phyloP scores from a whole-genome alignment of 2,329 filamentous ascomycete species.

The Nemania abortiva region DNA sequence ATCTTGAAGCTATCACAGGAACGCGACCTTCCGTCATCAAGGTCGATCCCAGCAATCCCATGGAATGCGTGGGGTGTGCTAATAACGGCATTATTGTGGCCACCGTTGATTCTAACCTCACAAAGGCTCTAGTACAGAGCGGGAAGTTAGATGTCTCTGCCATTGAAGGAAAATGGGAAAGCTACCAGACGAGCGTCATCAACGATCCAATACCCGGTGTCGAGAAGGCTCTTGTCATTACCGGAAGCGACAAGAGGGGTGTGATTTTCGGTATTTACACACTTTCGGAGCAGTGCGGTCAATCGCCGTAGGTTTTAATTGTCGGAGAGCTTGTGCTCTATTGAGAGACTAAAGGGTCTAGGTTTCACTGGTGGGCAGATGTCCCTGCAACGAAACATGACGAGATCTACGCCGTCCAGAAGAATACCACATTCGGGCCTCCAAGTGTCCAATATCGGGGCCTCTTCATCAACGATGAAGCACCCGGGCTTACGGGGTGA shows the following conservation, averaged over 20 bases:
- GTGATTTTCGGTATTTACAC: conserved; percentile 71
- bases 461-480: conserved; percentile 73
- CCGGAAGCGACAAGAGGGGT: conserved; percentile 69
- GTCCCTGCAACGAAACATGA: conserved; percentile 62
- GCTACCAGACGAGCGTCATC: conserved; percentile 64
- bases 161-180: conserved; percentile 69
- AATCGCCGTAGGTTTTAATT: conserved; percentile 61
- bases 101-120: conserved; percentile 60
- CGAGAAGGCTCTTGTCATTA: conserved; percentile 65
- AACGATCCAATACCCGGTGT: conserved; percentile 59
- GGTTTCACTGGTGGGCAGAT: conserved; percentile 72
- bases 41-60: conserved; percentile 6
- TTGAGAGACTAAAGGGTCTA: conserved; percentile 28
- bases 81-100: conserved; percentile 63
- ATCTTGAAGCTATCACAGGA: conserved; percentile 48
- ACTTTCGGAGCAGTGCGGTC: conserved; percentile 71
- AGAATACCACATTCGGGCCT: conserved; percentile 61
- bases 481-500: conserved; percentile 62
- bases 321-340: not conserved
- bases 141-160: conserved; percentile 62
- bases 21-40: conserved; percentile 31
- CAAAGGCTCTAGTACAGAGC: conserved; percentile 58
- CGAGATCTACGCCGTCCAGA: conserved; percentile 63
- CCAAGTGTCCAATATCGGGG: conserved; percentile 71
- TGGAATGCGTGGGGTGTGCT: conserved; percentile 13